Evolutionary conservation across 2,329 filamentous ascomycete species (phyloP).

Genomic region (Aurifilum marmelostoma): DNA sequence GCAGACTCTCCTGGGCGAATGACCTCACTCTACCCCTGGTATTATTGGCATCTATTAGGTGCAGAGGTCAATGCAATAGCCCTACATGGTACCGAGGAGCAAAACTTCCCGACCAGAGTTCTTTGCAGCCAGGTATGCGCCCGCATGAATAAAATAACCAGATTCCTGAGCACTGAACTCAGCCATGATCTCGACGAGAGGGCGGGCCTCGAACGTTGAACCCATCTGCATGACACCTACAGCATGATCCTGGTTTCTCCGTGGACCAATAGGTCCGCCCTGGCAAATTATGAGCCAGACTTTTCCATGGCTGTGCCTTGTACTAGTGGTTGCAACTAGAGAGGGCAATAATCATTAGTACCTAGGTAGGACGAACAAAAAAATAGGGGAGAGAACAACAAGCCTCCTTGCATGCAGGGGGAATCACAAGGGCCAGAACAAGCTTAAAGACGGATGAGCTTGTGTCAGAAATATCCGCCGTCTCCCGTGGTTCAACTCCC

Average conservation of each 20-base stretch:
- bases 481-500: neutral
- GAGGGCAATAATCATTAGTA: neutral
- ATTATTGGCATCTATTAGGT: neutral
- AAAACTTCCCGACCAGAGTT: neutral
- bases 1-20: neutral
- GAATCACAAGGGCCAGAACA: neutral
- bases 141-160: constrained; percentile 3
- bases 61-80: neutral
- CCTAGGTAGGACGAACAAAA: neutral
- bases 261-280: neutral
- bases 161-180: neutral
- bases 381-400: too few species aligned
- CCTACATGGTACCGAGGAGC: neutral
- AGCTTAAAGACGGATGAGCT: constrained; percentile 10
- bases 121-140: neutral
- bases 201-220: neutral
- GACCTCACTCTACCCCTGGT: neutral
- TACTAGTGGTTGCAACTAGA: constrained; percentile 4
- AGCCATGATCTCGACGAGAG: neutral
- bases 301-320: constrained; percentile 11
- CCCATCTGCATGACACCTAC: neutral
- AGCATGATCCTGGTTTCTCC: neutral
- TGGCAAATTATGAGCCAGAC: neutral
- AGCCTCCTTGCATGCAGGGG: constrained; percentile 4
- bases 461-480: neutral